A percentile compares a stretch with the other conserved stretches of the same genome.
Conservation (phyloP, 768 basidiomycete genomes). For the Hygrophorus russula region DNA sequence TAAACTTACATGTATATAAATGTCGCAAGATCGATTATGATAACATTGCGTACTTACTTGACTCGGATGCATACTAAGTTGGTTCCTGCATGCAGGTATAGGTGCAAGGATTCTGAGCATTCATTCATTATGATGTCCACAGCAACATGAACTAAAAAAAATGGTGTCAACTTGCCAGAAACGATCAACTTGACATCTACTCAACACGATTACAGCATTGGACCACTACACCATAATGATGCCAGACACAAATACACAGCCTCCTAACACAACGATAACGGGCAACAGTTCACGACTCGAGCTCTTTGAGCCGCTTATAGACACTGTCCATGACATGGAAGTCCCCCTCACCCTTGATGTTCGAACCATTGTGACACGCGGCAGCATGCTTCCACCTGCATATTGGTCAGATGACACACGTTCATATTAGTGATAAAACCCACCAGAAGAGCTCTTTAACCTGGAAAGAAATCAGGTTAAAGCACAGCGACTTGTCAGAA, state of each 20-base stretch:
- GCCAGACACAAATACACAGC: background rate
- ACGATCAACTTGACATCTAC: too few relatives aligned
- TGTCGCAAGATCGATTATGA: too few relatives aligned
- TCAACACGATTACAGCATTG: too few relatives aligned
- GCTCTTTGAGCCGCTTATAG: conserved; percentile 5
- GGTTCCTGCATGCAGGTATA: too few relatives aligned
- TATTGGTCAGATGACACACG: background rate
- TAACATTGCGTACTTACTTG: too few relatives aligned
- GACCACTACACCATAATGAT: background rate
- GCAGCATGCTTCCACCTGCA: conserved; percentile 83
- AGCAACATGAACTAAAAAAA: too few relatives aligned
- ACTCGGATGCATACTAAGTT: too few relatives aligned
- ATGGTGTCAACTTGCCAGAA: too few relatives aligned
- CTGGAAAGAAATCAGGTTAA: background rate
- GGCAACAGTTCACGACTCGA: background rate
- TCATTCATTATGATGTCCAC: too few relatives aligned
- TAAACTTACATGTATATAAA: too few relatives aligned
- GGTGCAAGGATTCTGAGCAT: too few relatives aligned
- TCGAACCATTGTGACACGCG: conserved; percentile 53
- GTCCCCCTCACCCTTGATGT: conserved; percentile 44
- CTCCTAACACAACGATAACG: background rate
- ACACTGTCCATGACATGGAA: conserved; percentile 45
- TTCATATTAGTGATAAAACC: conserved; percentile 12
- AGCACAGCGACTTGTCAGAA: background rate
- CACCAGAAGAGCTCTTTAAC: conserved; percentile 64